Conservation (phyloP, 2,329 filamentous ascomycete genomes). For the Dothistroma pini region DNA sequence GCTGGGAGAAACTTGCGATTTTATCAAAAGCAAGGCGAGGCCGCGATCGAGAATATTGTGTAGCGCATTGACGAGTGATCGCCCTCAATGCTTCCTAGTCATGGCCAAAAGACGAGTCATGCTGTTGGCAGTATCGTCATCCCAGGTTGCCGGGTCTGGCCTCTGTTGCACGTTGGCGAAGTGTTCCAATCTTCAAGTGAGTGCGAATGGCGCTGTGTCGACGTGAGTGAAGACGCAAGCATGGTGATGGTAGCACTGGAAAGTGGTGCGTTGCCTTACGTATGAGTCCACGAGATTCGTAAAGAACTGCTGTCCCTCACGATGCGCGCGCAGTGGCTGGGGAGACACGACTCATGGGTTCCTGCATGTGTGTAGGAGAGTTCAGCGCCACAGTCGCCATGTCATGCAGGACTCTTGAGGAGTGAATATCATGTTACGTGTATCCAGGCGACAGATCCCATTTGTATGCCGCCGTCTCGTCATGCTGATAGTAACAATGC, state of each 20-base stretch:
- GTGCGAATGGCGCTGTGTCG: background rate
- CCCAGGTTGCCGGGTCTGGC: background rate
- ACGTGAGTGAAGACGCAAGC: background rate
- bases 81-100: background rate
- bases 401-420: background rate
- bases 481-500: background rate
- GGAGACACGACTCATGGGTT: background rate
- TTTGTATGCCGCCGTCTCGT: background rate
- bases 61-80: background rate
- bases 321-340: background rate
- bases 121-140: background rate
- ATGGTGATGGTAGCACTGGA: background rate
- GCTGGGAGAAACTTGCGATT: background rate
- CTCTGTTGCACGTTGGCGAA: background rate
- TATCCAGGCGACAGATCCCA: background rate
- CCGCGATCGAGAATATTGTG: background rate
- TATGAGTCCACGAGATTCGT: background rate
- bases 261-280: background rate
- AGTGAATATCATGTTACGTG: background rate
- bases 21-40: background rate
- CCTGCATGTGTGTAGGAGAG: background rate
- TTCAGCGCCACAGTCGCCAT: slow-evolving; percentile 1
- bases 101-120: slow-evolving; percentile 1
- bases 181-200: too few relatives aligned
- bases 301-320: background rate